Evolutionary conservation across 2,329 filamentous ascomycete genomes (phyloP), one percentile per base, ranked within the genome.

Genomic region (Bipolaris oryzae): DNA sequence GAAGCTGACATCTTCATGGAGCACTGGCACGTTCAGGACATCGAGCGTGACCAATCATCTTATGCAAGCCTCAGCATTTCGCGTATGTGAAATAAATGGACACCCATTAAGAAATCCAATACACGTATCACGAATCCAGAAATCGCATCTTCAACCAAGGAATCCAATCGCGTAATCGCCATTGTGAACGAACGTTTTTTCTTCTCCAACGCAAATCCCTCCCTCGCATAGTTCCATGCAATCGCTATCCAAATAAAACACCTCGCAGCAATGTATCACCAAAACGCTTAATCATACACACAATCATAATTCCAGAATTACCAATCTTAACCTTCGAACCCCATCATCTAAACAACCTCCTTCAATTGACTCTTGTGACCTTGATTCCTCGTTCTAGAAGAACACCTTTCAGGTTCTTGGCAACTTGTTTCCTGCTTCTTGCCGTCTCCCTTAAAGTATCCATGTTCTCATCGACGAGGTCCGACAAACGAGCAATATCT

Each of bases 381-480:
- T 64, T 75, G 1, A 74, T 63, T 0, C 74, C 74, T 38, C 72
- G 67, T 41, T 70, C 63, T 53, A 74, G 55, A 3, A 81, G 64
- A 38, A 66, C 73, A 31, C 70, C 70, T 61, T 71, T 74, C 53
- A 82, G 54, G 18, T 68, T 73, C n/a, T 62, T 66, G 15, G 77
- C 67, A 21, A 81, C 75, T 39, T 70, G 68, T 62, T 65, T 76
- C 66, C 79, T 70, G 63, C 73, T 69, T 57, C 62, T 67, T 45
- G 63, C 67, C 34, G 62, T 75, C 56, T 69, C 70, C 50, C 74
- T 65, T 53, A 77, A 74, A n/a, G 54, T 65, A 53, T 73, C 69
- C 5, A 81, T 69, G 42, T 77, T 76, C 35, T 73, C 68, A 23
- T 75, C 77, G 2, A 81, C 75, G 58, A 78, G 69, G 23, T 71